Conservation (phyloP, 441 rosid species). For the Gossypium davidsonii region DNA sequence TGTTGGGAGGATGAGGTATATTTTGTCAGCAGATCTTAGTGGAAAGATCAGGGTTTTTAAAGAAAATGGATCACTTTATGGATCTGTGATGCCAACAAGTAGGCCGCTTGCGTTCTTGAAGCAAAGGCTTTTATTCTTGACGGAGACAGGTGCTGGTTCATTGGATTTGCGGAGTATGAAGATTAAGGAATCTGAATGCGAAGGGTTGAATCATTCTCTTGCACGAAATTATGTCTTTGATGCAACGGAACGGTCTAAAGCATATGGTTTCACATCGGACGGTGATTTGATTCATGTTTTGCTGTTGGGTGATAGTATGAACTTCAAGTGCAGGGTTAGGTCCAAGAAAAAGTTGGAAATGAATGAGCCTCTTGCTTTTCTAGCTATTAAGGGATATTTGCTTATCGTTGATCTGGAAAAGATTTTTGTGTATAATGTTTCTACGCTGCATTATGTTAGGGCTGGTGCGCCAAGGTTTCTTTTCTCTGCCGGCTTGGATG, state of each 20-base stretch:
- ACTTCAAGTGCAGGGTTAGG: constrained; percentile 91
- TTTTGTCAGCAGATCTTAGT: constrained; percentile 54
- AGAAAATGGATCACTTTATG: constrained; percentile 62
- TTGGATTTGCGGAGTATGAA: constrained; percentile 87
- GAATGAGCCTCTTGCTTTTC: constrained; percentile 62
- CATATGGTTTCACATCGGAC: constrained; percentile 72
- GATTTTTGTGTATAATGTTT: constrained; percentile 71
- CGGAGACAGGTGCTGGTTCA: constrained; percentile 85
- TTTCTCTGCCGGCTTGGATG: constrained; percentile 74
- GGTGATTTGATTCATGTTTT: constrained; percentile 75
- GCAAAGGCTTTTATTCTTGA: constrained; percentile 87
- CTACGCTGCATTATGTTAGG: constrained; percentile 73
- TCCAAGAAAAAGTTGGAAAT: constrained; percentile 70
- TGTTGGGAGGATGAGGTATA: constrained; percentile 70
- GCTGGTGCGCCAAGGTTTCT: constrained; percentile 64
- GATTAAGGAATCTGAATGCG: constrained; percentile 80
- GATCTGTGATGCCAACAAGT: constrained; percentile 57
- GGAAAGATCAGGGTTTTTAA: constrained; percentile 66
- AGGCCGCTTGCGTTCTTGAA: constrained; percentile 83
- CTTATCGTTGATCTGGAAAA: constrained; percentile 57
- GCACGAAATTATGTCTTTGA: constrained; percentile 71
- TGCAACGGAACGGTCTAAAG: constrained; percentile 79
- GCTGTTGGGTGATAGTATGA: constrained; percentile 75
- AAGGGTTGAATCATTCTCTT: constrained; percentile 69
- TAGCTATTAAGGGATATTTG: constrained; percentile 82